Evolutionary conservation across 768 basidiomycete species (phyloP), one percentile per base, ranked within the genome.

Genomic region (Amanita muscaria): DNA sequence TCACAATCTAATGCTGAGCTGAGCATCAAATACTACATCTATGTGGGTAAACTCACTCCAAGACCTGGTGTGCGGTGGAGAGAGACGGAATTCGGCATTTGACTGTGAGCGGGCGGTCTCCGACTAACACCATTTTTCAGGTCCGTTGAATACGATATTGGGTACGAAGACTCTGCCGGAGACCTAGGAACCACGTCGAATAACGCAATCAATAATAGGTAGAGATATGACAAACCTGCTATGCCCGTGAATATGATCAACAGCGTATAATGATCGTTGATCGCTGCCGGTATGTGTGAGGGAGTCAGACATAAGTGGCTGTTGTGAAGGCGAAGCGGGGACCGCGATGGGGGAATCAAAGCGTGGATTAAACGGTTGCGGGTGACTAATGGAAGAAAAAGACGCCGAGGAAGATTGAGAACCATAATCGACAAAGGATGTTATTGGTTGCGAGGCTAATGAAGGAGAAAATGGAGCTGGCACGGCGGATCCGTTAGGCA

Each of bases 61-160:
- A 77, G 74, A 48, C 67, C 68, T 53, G 69, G 66, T 51, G 67
- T 70, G 44, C 70, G 69, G 27, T 68, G 59, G 47, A 68, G 64
- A n/a, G 67, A 66, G 49, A 75, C 63, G 14, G 72, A 71, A 25
- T 49, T 62, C 8, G 73, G 70, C 30, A 52, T 54, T 12, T 66
- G 67, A 35, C 71, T 68, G 36, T 65, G 53, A 38, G 73, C 53
- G 1, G 65, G 65, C 45, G 69, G 69, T 35, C 67, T 69, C 44
- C 72, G 71, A 44, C 52, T 33, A 29, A 65, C 48, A 19, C 54
- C 42, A 31, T 46, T 39, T 56, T 25, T 58, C 53, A 50, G 57
- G 44, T 21, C 58, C 25, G 54, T 47, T 33, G 54, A 54, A 18
- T 56, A 50, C 35, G 55, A 52, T 27, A 57, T 52, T 18, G 58